Percentiles rank a stretch among this genome's conserved stretches.
Conservation (phyloP, 768 basidiomycete genomes). For the Panellus pusillus region DNA sequence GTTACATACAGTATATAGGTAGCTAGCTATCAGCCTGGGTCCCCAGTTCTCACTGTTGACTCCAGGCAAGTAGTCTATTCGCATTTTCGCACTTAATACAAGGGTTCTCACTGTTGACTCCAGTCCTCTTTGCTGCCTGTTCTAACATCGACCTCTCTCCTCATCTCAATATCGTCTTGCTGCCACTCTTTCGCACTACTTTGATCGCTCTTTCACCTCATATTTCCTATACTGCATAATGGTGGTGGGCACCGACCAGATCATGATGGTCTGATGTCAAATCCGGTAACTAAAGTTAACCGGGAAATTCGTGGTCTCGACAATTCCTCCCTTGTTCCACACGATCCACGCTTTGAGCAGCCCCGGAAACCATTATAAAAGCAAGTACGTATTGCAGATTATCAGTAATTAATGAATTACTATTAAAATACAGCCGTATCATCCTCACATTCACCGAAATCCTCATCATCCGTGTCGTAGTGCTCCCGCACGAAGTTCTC, state of each 20-base stretch:
- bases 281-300: conserved; percentile 10
- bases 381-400: conserved; percentile 1
- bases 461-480: conserved; percentile 1
- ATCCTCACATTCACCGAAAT: conserved; percentile 9
- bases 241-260: conserved; percentile 14
- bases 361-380: neutral
- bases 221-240: too few species aligned
- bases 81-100: too few species aligned
- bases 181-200: too few species aligned
- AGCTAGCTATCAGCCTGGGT: too few species aligned
- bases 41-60: too few species aligned
- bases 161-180: too few species aligned
- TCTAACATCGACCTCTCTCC: too few species aligned
- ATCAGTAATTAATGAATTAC: neutral
- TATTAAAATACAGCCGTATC: conserved; percentile 6
- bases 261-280: conserved; percentile 12
- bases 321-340: neutral
- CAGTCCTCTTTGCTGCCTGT: too few species aligned
- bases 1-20: too few species aligned
- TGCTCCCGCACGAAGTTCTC: neutral
- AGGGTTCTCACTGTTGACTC: too few species aligned
- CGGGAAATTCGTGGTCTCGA: conserved; percentile 6
- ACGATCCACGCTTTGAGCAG: neutral
- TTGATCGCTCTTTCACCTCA: too few species aligned
- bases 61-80: too few species aligned